A percentile compares a stretch with the other conserved stretches of the same genome.
Evolutionary conservation across 148 eudicot species (phyloP).

Genomic region (Spergularia bocconei): DNA sequence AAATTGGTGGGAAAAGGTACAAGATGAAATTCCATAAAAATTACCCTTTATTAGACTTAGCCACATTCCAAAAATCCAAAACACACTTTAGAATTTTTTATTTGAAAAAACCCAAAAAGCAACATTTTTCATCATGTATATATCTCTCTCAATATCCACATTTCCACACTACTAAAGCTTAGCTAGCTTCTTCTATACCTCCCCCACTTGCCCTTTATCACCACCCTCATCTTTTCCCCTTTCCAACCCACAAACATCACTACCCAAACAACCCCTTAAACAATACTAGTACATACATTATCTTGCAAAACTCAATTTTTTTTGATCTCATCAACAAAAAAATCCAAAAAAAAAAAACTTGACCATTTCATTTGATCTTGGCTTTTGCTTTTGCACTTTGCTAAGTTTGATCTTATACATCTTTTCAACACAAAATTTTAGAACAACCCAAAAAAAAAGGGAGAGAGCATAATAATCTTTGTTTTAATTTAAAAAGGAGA

Average conservation of each 20-base stretch:
- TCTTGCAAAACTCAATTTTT: not conserved
- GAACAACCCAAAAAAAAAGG: not conserved
- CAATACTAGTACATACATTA: conserved; percentile 14
- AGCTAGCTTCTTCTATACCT: not conserved
- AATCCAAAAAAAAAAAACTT: conserved; percentile 7
- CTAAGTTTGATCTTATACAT: conserved; percentile 14
- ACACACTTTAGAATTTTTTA: conserved; percentile 26
- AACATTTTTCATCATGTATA: conserved; percentile 26
- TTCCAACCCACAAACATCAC: conserved; percentile 29
- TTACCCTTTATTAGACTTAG: conserved; percentile 17
- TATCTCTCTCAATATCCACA: conserved; percentile 17
- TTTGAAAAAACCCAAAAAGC: conserved; percentile 29
- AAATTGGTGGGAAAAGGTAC: conserved; percentile 20
- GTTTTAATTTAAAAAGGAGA: conserved; percentile 23
- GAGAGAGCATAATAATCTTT: not conserved
- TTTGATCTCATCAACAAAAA: conserved; percentile 11
- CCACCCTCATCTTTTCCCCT: conserved; percentile 20
- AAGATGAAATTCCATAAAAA: conserved; percentile 13
- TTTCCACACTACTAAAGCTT: conserved; percentile 32
- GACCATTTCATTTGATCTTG: not conserved
- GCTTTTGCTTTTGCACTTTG: conserved; percentile 27
- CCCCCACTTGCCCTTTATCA: conserved; percentile 33
- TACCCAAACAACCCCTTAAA: conserved; percentile 2
- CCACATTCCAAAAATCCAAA: conserved; percentile 27
- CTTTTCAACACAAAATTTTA: conserved; percentile 17